Evolutionary conservation across 1,284 basidiomycete species (phyloP), one percentile per base, ranked within the genome.

Genomic region (Microstroma glucosiphilum): DNA sequence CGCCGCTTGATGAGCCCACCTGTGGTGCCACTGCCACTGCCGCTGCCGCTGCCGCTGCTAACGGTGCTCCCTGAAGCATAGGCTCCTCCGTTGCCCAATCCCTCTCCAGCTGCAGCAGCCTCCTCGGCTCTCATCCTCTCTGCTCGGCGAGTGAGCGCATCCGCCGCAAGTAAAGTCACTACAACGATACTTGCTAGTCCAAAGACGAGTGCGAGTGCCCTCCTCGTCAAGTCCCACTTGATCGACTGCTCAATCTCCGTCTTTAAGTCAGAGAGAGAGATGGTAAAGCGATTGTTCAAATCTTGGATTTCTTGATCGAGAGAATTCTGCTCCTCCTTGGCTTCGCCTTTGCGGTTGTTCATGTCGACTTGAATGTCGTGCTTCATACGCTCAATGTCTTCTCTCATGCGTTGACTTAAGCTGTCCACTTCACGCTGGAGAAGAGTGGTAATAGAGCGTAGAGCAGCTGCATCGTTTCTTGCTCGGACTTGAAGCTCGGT

Each of bases 331-430:
- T 96, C 92, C 13, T 88, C 85, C 76, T 88, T 89, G n/a, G 88
- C 86, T 79, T 98, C 96, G 69, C 89, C 90, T 82, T 94, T 97
- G 63, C 93, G 85, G 68, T 87, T 92, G 77, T 96, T 92, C 71
- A 97, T 84, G 63, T 98, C 94, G 85, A 98, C 91, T 79, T 97
- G 92, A 62, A 94, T 89, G 74, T 97, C 92, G 76, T 96, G 92
- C 80, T 92, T 92, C 73, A 99, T 82, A 42, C 85, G 88, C 25
- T 85, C 86, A 49, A 98, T 82, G 73, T 96, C 91, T 79, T 96
- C 92, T 80, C 94, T 94, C 86, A 98, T 89, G 80, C 90, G 92
- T 59, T 90, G 88, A 71, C 89, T 87, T 40, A 97, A 81, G 2
- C 84, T 82, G 76, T 99, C 94, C 12, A 94, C 88, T 60, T 98